Evolutionary conservation across 2,329 filamentous ascomycete genomes (phyloP), one percentile per base, ranked within the genome.

Genomic region (Fusarium sublunatum): DNA sequence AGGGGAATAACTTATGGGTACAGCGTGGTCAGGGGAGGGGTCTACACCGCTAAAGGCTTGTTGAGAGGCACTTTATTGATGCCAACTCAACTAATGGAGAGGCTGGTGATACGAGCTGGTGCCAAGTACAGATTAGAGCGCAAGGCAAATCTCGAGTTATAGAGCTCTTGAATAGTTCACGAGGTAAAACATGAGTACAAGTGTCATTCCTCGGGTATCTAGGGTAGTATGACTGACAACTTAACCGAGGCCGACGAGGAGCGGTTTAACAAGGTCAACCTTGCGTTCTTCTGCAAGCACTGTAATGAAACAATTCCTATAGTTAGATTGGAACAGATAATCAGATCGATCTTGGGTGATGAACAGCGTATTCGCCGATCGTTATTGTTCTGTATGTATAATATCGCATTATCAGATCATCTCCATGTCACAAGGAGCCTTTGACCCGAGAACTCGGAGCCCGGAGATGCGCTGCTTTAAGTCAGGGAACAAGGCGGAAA

Each of bases 381-480:
- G 13, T n/a, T 22, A 5, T 9, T 32, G 2, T 36, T 25, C 13
- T 25, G 9, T 26, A 9, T 45, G 15, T 22, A 53, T 25, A 10
- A 41, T 35, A 8, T 24, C 24, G 10, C 13, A 55, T 40, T 40
- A 55, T 58, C 51, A 55, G 44, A 55, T 49, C 51, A 58, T 58
- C 43, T 22, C 40, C 28, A 26, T 36, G 55, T 59, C 45, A 56
- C 52, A 51, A 42, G 44, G 35, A 38, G 24, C 36, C 35, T 43
- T 41, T 38, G 50, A 47, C 38, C 53, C 52, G 42, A 32, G 25
- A 36, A 25, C 26, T 48, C 32, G 42, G 51, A 32, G 19, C 40
- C 10, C 36, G 22, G 19, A 35, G 28, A 25, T 28, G 13, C 28
- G 43, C 35, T 49, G 44, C 47, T 45, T 46, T 50, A 28, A 22